phyloP scores from a whole-genome alignment of 805 yeast species.

The Kodamaea leandrae region DNA sequence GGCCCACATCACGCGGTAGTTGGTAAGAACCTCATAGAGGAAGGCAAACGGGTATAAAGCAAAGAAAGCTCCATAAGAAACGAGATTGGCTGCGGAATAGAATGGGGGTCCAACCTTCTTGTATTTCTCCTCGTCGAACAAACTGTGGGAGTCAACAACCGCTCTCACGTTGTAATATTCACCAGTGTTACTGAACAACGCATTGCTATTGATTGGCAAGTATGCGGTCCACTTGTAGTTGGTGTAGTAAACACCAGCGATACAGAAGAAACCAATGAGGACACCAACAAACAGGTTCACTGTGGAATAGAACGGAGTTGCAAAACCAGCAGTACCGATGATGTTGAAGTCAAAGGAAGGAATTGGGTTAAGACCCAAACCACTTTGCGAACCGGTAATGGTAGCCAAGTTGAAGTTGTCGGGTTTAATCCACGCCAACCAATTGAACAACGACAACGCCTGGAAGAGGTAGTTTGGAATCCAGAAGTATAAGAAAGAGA shows the following conservation, averaged over 20 bases:
- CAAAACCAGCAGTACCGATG: slow-evolving; percentile 15
- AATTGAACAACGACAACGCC: slow-evolving; percentile 27
- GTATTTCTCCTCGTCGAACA: slow-evolving; percentile 18
- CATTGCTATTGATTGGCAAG: slow-evolving; percentile 23
- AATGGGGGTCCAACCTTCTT: slow-evolving; percentile 21
- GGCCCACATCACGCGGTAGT: slow-evolving; percentile 15
- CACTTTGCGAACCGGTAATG: slow-evolving; percentile 24
- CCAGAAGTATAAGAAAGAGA: slow-evolving; percentile 30
- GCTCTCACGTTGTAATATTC: slow-evolving; percentile 17
- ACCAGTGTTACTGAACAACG: slow-evolving; percentile 27
- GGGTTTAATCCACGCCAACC: slow-evolving; percentile 33
- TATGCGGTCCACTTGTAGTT: slow-evolving; percentile 30
- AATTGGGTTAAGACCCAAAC: slow-evolving; percentile 32
- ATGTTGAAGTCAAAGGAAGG: slow-evolving; percentile 30
- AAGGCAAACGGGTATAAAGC: slow-evolving; percentile 26
- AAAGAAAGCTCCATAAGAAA: slow-evolving; percentile 23
- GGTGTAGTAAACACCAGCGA: slow-evolving; percentile 27
- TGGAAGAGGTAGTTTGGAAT: slow-evolving; percentile 26
- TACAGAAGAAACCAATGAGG: slow-evolving; percentile 21
- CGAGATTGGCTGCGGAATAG: slow-evolving; percentile 23
- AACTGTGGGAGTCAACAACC: slow-evolving; percentile 8
- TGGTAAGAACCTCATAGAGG: slow-evolving; percentile 17
- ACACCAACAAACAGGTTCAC: slow-evolving; percentile 24
- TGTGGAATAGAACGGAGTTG: slow-evolving; percentile 25
- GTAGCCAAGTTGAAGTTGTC: slow-evolving; percentile 22